Conservation (phyloP, 441 rosid genomes). For the Erodium moschatum region DNA sequence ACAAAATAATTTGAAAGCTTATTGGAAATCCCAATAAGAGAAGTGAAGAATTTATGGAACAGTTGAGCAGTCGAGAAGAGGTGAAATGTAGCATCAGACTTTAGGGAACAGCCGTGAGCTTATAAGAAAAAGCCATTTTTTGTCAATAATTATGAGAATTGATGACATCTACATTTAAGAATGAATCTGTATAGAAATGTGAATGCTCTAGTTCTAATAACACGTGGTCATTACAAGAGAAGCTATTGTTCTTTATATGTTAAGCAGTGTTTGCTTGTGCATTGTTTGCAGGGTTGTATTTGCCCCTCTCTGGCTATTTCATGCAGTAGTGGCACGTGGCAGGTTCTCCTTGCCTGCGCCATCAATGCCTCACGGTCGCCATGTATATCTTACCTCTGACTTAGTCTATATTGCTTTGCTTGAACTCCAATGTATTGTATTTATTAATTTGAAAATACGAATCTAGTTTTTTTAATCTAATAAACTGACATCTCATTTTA, state of each 20-base stretch:
- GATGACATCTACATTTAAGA: neutral
- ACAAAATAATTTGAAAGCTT: too few relatives aligned
- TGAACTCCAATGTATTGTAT: neutral
- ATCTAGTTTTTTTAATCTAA: conserved; percentile 5
- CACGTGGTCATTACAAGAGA: neutral
- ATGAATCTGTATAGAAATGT: neutral
- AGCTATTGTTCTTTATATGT: neutral
- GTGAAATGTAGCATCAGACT: neutral
- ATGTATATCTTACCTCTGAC: conserved; percentile 25
- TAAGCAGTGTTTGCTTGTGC: neutral
- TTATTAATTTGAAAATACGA: neutral
- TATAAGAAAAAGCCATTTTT: neutral
- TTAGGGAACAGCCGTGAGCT: neutral
- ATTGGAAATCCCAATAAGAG: too few relatives aligned
- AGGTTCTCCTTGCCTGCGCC: conserved; percentile 69
- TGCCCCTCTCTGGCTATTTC: conserved; percentile 52
- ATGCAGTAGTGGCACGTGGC: conserved; percentile 21
- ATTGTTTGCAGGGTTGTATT: conserved; percentile 42
- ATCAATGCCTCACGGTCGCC: conserved; percentile 52
- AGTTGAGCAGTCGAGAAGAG: neutral
- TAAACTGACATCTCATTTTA: neutral
- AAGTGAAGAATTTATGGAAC: too few relatives aligned
- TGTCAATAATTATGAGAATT: neutral
- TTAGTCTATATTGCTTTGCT: conserved; percentile 3
- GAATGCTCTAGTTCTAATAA: neutral